Percentiles rank a stretch among this genome's conserved stretches.
Conservation (phyloP, 176 grass and related monocot genomes). For the Zoysia pacifica region DNA sequence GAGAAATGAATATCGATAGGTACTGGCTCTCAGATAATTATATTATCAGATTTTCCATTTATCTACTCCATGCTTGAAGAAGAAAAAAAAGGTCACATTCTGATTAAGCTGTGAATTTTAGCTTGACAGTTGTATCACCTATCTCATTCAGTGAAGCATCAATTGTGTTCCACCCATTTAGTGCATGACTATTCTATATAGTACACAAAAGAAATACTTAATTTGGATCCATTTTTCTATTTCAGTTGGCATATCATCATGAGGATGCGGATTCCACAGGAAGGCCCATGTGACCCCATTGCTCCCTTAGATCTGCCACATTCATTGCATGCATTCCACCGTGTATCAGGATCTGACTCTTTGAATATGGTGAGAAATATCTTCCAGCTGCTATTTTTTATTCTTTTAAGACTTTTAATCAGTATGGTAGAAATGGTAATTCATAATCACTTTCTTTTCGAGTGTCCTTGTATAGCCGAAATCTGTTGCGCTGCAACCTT, state of each 20-base stretch:
- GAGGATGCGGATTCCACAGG: conserved; percentile 75
- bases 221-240: conserved; percentile 27
- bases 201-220: background rate
- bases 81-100: background rate
- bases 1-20: conserved; percentile 90
- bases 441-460: background rate
- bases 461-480: background rate
- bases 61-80: conserved; percentile 9
- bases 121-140: background rate
- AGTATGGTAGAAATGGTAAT: background rate
- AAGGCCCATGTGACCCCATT: conserved; percentile 82
- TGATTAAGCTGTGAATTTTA: background rate
- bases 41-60: background rate
- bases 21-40: conserved; percentile 2
- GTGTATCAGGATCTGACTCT: conserved; percentile 69
- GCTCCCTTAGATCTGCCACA: conserved; percentile 91
- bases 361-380: conserved; percentile 72
- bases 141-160: conserved; percentile 1
- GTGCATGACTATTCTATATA: background rate
- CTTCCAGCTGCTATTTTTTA: conserved; percentile 29
- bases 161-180: background rate
- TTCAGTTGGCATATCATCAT: conserved; percentile 98
- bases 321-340: conserved; percentile 89
- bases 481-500: background rate
- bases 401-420: conserved; percentile 10